Conservation (phyloP, 2,329 filamentous ascomycete species). For the Pleurostoma richardsiae region DNA sequence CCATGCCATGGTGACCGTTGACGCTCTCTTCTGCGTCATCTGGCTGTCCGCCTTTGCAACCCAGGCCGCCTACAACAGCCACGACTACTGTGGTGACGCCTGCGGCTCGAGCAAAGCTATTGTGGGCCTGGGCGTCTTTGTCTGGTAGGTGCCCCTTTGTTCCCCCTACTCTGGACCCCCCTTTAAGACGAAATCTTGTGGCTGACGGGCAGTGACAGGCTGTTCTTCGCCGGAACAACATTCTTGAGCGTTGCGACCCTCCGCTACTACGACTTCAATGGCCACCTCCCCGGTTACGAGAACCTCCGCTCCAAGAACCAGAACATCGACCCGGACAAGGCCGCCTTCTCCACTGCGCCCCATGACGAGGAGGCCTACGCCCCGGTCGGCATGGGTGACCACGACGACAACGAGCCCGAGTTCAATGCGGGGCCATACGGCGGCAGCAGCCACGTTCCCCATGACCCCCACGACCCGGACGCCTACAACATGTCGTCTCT, state of each 20-base stretch:
- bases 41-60: constrained; percentile 65
- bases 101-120: constrained; percentile 60
- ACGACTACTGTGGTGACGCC: constrained; percentile 46
- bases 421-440: constrained; percentile 12
- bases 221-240: constrained; percentile 50
- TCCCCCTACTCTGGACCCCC: background rate
- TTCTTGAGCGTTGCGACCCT: constrained; percentile 56
- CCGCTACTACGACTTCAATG: constrained; percentile 58
- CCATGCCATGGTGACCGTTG: constrained; percentile 54
- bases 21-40: constrained; percentile 52
- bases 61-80: constrained; percentile 59
- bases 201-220: constrained; percentile 26
- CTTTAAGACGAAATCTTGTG: constrained; percentile 6
- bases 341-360: constrained; percentile 63
- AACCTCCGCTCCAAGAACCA: constrained; percentile 31
- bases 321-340: constrained; percentile 65
- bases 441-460: constrained; percentile 14
- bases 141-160: constrained; percentile 42
- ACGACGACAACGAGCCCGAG: constrained; percentile 32
- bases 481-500: constrained; percentile 12
- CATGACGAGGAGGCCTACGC: constrained; percentile 63
- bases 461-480: constrained; percentile 12
- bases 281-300: constrained; percentile 57
- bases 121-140: constrained; percentile 57
- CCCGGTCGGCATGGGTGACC: constrained; percentile 52